Conservation (phyloP, 116 monocot species). For the Papilionanthe hybrid region DNA sequence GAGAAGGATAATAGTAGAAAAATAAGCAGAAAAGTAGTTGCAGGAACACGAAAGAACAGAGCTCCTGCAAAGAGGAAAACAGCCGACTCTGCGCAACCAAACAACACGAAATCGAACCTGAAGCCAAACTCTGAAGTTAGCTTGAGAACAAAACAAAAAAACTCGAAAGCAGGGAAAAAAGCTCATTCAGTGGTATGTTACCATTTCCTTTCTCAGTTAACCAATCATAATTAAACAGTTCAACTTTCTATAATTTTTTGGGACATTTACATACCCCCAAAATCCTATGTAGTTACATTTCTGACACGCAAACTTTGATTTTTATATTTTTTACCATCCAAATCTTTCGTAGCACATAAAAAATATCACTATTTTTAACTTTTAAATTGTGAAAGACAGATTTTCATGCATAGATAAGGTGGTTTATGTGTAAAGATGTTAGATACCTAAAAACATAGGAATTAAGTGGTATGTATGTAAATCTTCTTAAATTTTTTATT, state of each 20-base stretch:
- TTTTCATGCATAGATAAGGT: too few species aligned
- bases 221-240: background rate
- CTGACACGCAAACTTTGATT: too few species aligned
- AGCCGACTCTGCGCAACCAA: background rate
- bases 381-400: too few species aligned
- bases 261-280: too few species aligned
- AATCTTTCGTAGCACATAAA: too few species aligned
- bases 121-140: constrained; percentile 8
- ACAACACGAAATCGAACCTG: constrained; percentile 6
- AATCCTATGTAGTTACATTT: too few species aligned
- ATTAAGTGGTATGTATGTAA: too few species aligned
- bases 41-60: constrained; percentile 12
- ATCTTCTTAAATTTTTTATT: background rate
- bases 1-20: constrained; percentile 7
- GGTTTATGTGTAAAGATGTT: too few species aligned
- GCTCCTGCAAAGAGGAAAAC: background rate
- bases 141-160: background rate
- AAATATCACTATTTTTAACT: too few species aligned
- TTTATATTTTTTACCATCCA: too few species aligned
- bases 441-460: too few species aligned
- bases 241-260: background rate
- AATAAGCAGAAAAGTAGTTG: background rate
- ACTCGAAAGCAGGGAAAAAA: background rate
- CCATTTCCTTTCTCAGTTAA: background rate
- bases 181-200: background rate